Evolutionary conservation across 768 basidiomycete species (phyloP).

Genomic region (Leccinum boreale): DNA sequence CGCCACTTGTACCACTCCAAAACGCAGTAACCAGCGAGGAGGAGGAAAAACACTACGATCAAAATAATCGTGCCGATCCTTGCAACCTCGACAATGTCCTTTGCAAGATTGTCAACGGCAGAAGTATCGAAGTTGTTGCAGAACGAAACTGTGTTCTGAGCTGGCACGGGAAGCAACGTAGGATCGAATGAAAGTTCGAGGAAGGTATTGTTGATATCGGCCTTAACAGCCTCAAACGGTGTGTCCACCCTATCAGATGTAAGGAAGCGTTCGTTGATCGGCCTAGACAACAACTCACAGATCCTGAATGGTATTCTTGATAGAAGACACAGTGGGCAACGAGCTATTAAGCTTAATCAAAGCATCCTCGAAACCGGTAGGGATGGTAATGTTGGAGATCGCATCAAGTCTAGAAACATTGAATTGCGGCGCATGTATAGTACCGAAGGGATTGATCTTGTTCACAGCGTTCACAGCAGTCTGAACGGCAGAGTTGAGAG

Average conservation of each 20-base stretch:
- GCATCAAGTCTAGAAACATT: conserved; percentile 68
- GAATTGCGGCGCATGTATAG: conserved; percentile 70
- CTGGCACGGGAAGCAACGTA: conserved; percentile 73
- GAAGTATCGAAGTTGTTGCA: conserved; percentile 79
- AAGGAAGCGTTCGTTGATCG: background rate
- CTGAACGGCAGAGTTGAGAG: conserved; percentile 68
- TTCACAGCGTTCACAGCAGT: conserved; percentile 66
- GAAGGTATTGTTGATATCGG: conserved; percentile 88
- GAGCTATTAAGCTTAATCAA: conserved; percentile 77
- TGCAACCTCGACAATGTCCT: conserved; percentile 73
- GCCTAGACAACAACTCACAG: conserved; percentile 49
- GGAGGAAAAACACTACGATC: conserved; percentile 64
- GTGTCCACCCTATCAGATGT: conserved; percentile 57
- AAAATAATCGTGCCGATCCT: conserved; percentile 79
- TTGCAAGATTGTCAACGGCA: conserved; percentile 81
- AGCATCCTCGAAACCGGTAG: conserved; percentile 68
- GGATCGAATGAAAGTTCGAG: conserved; percentile 67
- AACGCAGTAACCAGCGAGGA: conserved; percentile 69
- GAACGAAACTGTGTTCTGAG: conserved; percentile 63
- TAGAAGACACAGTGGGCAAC: conserved; percentile 71
- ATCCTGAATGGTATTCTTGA: conserved; percentile 64
- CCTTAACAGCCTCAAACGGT: conserved; percentile 85
- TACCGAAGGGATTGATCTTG: conserved; percentile 68
- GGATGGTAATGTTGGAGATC: conserved; percentile 77
- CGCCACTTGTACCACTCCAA: conserved; percentile 92